Percentiles rank a stretch among this genome's conserved stretches.
phyloP scores from a whole-genome alignment of 2,329 filamentous ascomycete genomes.

The Cadophora sp. region DNA sequence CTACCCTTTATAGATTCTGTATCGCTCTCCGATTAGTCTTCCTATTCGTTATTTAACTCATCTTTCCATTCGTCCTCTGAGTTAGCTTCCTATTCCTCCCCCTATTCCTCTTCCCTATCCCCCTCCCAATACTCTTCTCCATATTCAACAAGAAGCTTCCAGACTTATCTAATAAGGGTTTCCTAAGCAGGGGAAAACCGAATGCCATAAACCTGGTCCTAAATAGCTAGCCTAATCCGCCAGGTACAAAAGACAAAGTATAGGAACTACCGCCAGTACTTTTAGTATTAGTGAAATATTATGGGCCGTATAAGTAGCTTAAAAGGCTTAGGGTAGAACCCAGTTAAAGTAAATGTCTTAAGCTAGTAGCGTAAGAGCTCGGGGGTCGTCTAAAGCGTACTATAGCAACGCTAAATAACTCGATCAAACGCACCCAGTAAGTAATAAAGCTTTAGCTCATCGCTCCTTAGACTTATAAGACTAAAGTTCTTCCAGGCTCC shows the following conservation, averaged over 20 bases:
- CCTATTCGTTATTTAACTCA: neutral
- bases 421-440: neutral
- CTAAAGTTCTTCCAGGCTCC: constrained; percentile 1
- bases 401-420: neutral
- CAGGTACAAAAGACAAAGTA: neutral
- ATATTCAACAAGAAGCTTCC: neutral
- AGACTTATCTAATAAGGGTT: neutral
- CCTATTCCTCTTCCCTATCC: neutral
- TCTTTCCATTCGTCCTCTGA: neutral
- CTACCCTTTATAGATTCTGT: neutral
- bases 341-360: neutral
- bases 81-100: neutral
- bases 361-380: constrained; percentile 1
- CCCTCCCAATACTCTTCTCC: neutral
- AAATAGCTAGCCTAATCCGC: neutral
- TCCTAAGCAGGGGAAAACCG: neutral
- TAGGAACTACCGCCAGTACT: neutral
- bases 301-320: neutral
- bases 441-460: constrained; percentile 1
- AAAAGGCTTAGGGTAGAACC: constrained; percentile 4
- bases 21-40: constrained; percentile 1
- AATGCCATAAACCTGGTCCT: neutral
- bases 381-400: constrained; percentile 1
- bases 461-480: neutral
- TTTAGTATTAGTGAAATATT: neutral